Percentiles rank a stretch among this genome's conserved stretches.
These are phyloP conservation scores for Corymbia calophylla DNA, from an alignment of 441 rosid species.

Conservation along the genomic window DNA sequence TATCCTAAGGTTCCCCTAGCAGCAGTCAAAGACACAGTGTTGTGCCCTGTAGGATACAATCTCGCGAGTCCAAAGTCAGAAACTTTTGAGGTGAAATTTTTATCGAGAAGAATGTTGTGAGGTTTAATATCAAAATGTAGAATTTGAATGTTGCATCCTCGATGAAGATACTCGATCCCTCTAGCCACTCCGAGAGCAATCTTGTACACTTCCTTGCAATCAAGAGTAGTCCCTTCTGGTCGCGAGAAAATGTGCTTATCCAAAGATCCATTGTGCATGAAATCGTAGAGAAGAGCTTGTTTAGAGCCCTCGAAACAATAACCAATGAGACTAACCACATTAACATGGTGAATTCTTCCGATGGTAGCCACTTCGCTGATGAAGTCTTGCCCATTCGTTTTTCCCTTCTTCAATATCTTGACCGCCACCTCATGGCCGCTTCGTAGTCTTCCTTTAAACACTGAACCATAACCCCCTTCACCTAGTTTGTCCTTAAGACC, in stretches of 20 bases:
- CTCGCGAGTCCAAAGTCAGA: not conserved
- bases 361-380: not conserved
- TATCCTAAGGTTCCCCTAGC: not conserved
- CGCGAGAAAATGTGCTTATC: not conserved
- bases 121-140: not conserved
- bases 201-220: not conserved
- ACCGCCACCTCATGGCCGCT: not conserved
- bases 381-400: not conserved
- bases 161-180: not conserved
- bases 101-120: not conserved
- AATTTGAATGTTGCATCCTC: not conserved
- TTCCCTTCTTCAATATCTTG: not conserved
- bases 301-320: not conserved
- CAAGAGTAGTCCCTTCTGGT: not conserved
- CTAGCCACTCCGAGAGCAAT: not conserved
- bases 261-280: not conserved
- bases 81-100: not conserved
- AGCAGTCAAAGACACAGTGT: rapidly evolving
- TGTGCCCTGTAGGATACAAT: rapidly evolving
- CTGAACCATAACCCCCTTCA: not conserved
- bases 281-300: not conserved
- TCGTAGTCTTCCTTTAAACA: not conserved
- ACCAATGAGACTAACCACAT: not conserved
- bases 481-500: not conserved
- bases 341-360: not conserved